These are phyloP conservation scores for Cafeteria roenbergensis DNA, from an alignment of 108 stramenopile genomes.

Conservation along the genomic window DNA sequence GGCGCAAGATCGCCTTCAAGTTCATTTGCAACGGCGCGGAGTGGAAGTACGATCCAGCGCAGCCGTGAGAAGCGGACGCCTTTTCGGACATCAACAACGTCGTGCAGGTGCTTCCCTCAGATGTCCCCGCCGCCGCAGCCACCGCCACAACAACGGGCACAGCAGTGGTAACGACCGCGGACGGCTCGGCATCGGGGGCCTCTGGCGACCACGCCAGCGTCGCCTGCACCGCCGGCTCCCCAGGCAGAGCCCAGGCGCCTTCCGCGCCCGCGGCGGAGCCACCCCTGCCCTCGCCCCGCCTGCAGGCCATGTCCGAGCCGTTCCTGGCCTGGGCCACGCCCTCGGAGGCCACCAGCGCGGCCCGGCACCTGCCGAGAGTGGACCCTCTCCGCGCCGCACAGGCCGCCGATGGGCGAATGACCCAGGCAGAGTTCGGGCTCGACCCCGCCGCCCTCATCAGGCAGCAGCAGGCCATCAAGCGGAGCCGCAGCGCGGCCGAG, in stretches of 20 bases:
- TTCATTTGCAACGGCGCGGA: conserved; percentile 29
- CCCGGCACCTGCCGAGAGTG: no score
- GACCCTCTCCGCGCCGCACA: no score
- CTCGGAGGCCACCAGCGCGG: no score
- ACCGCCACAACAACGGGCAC: neutral
- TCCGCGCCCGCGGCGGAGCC: neutral
- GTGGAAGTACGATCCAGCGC: conserved; percentile 25
- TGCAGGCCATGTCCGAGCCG: no score
- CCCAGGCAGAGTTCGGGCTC: no score
- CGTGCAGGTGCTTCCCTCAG: neutral
- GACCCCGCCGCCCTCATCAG: no score
- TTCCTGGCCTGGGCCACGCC: no score
- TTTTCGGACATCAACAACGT: conserved; percentile 30
- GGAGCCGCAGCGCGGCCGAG: no score
- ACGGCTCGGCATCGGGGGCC: neutral
- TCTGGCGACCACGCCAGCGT: neutral
- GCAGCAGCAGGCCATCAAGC: no score
- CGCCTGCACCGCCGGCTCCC: neutral
- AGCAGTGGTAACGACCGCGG: neutral
- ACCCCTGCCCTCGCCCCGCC: no score
- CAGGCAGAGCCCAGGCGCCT: neutral
- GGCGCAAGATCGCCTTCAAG: no score
- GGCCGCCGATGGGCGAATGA: no score
- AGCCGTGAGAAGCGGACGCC: conserved; percentile 10
- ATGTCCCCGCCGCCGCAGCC: neutral